Evolutionary conservation across 371 early-diverging fungal genomes (phyloP), one percentile per base, ranked within the genome.

Genomic region (Mucor saturninus): DNA sequence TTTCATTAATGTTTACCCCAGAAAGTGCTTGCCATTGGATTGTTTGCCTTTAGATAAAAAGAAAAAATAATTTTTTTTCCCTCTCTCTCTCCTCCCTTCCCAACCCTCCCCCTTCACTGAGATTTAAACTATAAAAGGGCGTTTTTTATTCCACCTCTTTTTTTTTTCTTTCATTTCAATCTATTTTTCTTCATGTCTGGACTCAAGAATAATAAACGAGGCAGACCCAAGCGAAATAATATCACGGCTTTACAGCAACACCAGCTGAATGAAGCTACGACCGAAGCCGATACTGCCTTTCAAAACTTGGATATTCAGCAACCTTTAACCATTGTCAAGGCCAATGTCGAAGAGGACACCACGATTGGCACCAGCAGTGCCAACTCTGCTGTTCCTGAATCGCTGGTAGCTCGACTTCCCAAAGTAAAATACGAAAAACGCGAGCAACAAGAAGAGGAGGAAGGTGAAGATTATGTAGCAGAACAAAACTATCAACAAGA

Each of bases 281-380:
- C 39, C 40, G 5, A 10, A 62, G 8, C 37, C 3, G 48, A 15
- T 35, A 35, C 4, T 35, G 35, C 8, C 35, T 35, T 35, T 35
- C 26, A 46, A 7, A 26, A 75, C 14, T 32, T 95, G 39, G 84
- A 87, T 55, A 67, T 84, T 14, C 61, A 76, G 26, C 29, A 70
- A 35, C 77, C 76, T 29, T 70, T 92, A n/a, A 61, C 65, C 4
- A 74, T 91, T 38, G 70, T 81, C 31, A 49, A 29, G 21, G 21
- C 21, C 21, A 21, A 21, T 21, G 21, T 21, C 21, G 21, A 21
- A 21, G 21, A 21, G 21, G 21, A 21, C 21, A 21, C 21, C 21
- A 21, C 21, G 21, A 21, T 21, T 21, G 1, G 21, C 21, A 21
- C 21, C 21, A 21, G 21, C 21, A 21, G 21, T 21, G 21, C 21